These are phyloP conservation scores for Sanghuangporus sanghuang DNA, from an alignment of 1,284 basidiomycete species.

Conservation along the genomic window DNA sequence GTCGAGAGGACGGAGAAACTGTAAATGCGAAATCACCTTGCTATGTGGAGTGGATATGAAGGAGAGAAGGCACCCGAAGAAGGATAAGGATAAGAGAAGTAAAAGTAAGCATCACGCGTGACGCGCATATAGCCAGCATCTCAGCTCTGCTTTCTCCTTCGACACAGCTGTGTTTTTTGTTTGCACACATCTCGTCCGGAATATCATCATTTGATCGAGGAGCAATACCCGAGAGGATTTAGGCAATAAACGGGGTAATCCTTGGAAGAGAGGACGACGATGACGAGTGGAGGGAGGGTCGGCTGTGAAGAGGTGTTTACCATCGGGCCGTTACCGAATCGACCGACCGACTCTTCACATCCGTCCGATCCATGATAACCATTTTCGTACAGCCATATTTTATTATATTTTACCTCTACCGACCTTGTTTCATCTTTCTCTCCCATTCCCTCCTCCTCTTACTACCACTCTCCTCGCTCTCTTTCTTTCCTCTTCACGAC, in stretches of 20 bases:
- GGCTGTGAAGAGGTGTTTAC: background rate
- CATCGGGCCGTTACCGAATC: background rate
- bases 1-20: background rate
- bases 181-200: background rate
- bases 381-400: constrained; percentile 29
- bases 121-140: background rate
- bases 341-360: constrained; percentile 25
- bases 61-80: background rate
- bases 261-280: background rate
- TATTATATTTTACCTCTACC: constrained; percentile 49
- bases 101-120: background rate
- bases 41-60: no score
- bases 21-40: background rate
- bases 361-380: background rate
- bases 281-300: background rate
- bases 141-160: background rate
- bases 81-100: background rate
- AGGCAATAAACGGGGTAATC: background rate
- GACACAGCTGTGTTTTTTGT: background rate
- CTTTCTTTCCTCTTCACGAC: constrained; percentile 22
- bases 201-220: background rate
- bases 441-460: constrained; percentile 14
- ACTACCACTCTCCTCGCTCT: constrained; percentile 26
- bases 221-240: background rate
- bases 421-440: constrained; percentile 58